These are phyloP conservation scores for Mortierella sp. DNA, from an alignment of 371 early-diverging fungal species.

Conservation along the genomic window DNA sequence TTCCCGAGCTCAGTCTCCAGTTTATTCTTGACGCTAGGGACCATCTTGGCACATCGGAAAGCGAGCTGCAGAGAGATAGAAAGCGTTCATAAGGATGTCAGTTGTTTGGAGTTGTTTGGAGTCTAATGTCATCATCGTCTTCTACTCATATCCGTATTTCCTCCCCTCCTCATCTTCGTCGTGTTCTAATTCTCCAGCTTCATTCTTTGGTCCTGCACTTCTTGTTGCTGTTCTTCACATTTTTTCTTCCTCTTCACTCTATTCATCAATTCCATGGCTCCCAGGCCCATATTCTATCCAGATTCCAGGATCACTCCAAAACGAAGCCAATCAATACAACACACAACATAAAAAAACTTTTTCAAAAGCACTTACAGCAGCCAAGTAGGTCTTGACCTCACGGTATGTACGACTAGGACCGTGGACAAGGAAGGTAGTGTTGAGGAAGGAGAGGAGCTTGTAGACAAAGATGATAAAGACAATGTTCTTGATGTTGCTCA, in stretches of 20 bases:
- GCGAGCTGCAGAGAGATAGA: constrained; percentile 58
- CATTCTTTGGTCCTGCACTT: neutral
- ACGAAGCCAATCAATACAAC: too few species aligned
- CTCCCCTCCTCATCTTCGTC: too few species aligned
- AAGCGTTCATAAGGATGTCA: neutral
- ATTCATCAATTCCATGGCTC: too few species aligned
- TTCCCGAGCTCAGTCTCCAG: constrained; percentile 76
- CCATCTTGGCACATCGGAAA: constrained; percentile 70
- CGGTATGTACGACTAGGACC: constrained; percentile 67
- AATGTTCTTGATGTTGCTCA: constrained; percentile 68
- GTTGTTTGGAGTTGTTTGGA: neutral
- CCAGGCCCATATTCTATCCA: too few species aligned
- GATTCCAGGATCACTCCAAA: too few species aligned
- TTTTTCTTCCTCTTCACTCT: too few species aligned
- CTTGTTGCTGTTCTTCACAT: too few species aligned
- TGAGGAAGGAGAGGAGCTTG: constrained; percentile 67
- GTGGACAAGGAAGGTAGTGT: constrained; percentile 68
- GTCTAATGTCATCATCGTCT: too few species aligned
- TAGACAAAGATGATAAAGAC: constrained; percentile 71
- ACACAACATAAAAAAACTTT: neutral
- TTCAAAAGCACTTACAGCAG: constrained; percentile 52
- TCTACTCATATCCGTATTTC: too few species aligned
- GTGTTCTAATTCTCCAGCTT: too few species aligned
- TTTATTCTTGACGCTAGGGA: constrained; percentile 71
- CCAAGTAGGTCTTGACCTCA: constrained; percentile 64